phyloP scores from a whole-genome alignment of 192 early-diverging fungal genomes.

The Linnemannia hyalina region DNA sequence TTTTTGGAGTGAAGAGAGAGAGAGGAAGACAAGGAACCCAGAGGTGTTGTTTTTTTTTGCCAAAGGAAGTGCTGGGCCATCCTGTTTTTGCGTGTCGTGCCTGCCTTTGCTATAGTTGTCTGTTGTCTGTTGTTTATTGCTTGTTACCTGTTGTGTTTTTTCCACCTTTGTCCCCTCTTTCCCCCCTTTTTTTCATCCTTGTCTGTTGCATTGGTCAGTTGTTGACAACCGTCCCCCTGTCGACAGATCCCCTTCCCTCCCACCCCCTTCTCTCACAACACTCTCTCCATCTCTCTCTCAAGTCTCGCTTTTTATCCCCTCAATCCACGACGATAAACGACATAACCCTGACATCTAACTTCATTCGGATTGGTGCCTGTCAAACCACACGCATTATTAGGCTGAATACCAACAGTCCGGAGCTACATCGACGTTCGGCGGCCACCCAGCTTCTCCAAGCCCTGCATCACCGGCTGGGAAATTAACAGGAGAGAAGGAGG shows the following conservation, averaged over 20 bases:
- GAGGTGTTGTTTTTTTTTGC: slow-evolving; percentile 1
- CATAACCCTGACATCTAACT: background rate
- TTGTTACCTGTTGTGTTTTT: background rate
- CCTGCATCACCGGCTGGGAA: slow-evolving; percentile 45
- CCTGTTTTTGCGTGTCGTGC: slow-evolving; percentile 6
- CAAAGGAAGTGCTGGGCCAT: background rate
- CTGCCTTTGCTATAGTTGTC: slow-evolving; percentile 5
- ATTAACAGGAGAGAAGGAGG: slow-evolving; percentile 48
- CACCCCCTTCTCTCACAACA: background rate
- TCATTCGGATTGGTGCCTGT: background rate
- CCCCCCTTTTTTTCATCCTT: slow-evolving; percentile 2
- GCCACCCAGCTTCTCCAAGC: slow-evolving; percentile 20
- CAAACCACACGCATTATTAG: slow-evolving; percentile 10
- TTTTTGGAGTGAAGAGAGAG: background rate
- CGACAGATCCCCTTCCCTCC: background rate
- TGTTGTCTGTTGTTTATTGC: background rate
- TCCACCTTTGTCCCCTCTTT: background rate
- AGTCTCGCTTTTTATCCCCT: background rate
- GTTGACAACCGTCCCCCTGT: background rate
- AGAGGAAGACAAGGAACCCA: background rate
- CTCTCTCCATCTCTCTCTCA: background rate
- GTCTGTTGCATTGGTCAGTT: too few species aligned
- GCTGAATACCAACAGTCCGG: slow-evolving; percentile 39
- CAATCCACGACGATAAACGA: background rate
- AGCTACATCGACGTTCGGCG: slow-evolving; percentile 12